Base-by-base conservation (phyloP, 2,329 filamentous ascomycete genomes). In the Penicillium sclerotigenum region DNA sequence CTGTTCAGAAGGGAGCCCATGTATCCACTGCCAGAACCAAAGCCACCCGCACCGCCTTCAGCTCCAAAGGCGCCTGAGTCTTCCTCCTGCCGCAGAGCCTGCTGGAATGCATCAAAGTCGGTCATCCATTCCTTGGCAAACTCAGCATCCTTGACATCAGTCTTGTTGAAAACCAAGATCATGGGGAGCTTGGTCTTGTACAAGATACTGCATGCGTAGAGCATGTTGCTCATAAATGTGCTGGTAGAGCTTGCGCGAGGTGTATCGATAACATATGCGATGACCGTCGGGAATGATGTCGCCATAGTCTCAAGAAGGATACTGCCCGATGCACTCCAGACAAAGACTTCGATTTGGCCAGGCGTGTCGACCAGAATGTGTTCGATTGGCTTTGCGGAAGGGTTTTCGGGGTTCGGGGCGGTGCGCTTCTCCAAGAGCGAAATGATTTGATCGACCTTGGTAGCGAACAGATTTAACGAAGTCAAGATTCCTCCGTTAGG, bases 81-180 rank as follows among this genome's bases (percentile, higher is more conserved):
- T 71, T 97, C 90, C 68, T 97, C 94, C 26, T 84, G 79, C 47
- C 85, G 83, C 43, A 99, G 80, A 0, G 95, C 93, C 16, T 85
- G 85, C 72, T 97, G 94, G 77, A 99, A 99, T 0, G 89, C 86
- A 63, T 99, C 94, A 68, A 97, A 99, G 74, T 99, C 93, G 6
- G 92, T 96, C 94, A 99, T 99, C 94, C 95, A 99, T 71, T 97
- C 91, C 77, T 93, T 94, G 1, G 92, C 94, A 68, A 96, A 96
- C 26, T 84, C 83, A 0, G 91, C 90, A 68, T 95, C 89, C 73
- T 96, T 91, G 40, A 96, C 91, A 68, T 99, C 94, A 0, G 92
- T 97, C 79, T 99, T 99, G 81, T 99, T 99, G 81, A 99, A 97
- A 11, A 99, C 94, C 8, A 99, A 79, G 52, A 99, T 95, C 94